phyloP scores from a whole-genome alignment of 2,329 filamentous ascomycete genomes.

The Fusarium papillatum region DNA sequence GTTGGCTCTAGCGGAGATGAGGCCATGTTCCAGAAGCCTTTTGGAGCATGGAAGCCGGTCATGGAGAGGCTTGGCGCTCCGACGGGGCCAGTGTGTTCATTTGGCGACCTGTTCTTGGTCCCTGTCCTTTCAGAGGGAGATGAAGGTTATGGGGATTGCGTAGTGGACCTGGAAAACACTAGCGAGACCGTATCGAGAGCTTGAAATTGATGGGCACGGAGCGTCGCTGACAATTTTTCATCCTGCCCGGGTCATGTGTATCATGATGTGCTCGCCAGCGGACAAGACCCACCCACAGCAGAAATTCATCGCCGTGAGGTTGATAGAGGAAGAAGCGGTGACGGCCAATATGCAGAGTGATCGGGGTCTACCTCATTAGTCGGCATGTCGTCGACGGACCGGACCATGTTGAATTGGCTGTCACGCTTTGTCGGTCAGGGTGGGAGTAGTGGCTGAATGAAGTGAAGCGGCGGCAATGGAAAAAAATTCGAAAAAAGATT shows the following conservation, averaged over 20 bases:
- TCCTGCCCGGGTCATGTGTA: neutral
- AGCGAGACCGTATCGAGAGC: neutral
- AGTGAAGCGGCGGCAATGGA: slow-evolving; percentile 6
- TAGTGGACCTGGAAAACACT: slow-evolving; percentile 10
- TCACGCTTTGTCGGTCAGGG: slow-evolving; percentile 36
- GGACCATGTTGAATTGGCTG: slow-evolving; percentile 12
- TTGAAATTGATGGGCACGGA: slow-evolving; percentile 1
- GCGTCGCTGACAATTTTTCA: neutral
- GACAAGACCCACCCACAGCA: slow-evolving; percentile 16
- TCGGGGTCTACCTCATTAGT: slow-evolving; percentile 22
- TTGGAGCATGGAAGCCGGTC: slow-evolving; percentile 18
- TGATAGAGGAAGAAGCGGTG: slow-evolving; percentile 35
- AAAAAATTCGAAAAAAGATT: slow-evolving; percentile 3
- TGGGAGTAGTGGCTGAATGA: slow-evolving; percentile 24
- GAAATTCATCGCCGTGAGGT: slow-evolving; percentile 26
- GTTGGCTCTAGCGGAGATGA: slow-evolving; percentile 35
- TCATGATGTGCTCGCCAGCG: slow-evolving; percentile 14
- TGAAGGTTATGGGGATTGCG: slow-evolving; percentile 4
- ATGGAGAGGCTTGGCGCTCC: slow-evolving; percentile 7
- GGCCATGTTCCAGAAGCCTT: slow-evolving; percentile 44
- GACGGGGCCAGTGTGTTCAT: slow-evolving; percentile 2
- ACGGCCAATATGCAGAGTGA: slow-evolving; percentile 24
- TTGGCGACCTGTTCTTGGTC: neutral
- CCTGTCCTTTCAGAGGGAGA: slow-evolving; percentile 10
- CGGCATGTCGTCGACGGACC: slow-evolving; percentile 20